phyloP scores from a whole-genome alignment of 1,284 basidiomycete species.

The Microstroma glucosiphilum region DNA sequence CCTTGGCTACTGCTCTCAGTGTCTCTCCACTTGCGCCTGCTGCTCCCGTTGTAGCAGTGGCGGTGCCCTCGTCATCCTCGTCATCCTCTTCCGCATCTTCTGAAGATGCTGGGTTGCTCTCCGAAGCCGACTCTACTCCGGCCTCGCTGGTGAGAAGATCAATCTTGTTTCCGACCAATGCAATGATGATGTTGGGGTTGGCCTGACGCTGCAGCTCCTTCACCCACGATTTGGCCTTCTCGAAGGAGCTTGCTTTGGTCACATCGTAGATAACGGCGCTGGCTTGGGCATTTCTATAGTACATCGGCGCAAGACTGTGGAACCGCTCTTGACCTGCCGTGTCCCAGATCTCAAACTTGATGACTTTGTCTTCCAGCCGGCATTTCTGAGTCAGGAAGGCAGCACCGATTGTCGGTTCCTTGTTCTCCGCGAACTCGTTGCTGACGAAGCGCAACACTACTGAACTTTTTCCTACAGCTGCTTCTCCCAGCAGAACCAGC shows the following conservation, averaged over 20 bases:
- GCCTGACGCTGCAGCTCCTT: conserved; percentile 98
- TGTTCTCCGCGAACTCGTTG: conserved; percentile 92
- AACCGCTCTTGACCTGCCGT: conserved; percentile 92
- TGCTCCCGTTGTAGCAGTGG: conserved; percentile 52
- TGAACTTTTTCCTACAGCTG: conserved; percentile 98
- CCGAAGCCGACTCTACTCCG: conserved; percentile 19
- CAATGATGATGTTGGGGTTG: conserved; percentile 95
- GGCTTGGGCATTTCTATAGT: conserved; percentile 96
- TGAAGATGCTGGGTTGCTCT: conserved; percentile 18
- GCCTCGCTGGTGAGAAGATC: conserved; percentile 84
- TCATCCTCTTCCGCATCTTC: conserved; percentile 23
- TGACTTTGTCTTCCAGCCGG: conserved; percentile 62
- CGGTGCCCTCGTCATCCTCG: conserved; percentile 45
- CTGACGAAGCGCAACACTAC: conserved; percentile 93
- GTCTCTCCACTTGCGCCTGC: conserved; percentile 18
- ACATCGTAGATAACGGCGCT: conserved; percentile 98
- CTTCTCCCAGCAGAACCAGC: conserved; percentile 64
- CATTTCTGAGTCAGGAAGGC: conserved; percentile 66
- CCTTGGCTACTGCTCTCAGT: conserved; percentile 52
- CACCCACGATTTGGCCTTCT: conserved; percentile 99
- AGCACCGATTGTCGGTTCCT: conserved; percentile 95
- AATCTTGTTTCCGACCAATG: conserved; percentile 55
- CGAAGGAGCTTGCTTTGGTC: conserved; percentile 79
- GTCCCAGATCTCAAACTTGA: conserved; percentile 95
- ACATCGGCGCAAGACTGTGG: conserved; percentile 90